phyloP scores from a whole-genome alignment of 2,329 filamentous ascomycete genomes.

The Thelonectria olida region DNA sequence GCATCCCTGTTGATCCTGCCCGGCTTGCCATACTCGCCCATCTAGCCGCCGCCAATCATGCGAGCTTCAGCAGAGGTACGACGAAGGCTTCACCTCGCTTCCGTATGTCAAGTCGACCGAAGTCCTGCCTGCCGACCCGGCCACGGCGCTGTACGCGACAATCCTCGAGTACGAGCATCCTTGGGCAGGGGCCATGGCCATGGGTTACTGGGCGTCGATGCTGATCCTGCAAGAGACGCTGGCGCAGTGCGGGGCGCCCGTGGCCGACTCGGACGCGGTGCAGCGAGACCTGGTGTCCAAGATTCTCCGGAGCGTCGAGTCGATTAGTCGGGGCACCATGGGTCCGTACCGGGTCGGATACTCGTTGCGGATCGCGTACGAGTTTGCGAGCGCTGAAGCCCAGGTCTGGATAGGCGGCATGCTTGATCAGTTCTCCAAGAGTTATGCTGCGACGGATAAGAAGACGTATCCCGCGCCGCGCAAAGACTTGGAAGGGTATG shows the following conservation, averaged over 20 bases:
- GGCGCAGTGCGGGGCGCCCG: slow-evolving; percentile 43
- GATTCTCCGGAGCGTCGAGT: slow-evolving; percentile 51
- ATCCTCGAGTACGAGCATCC: slow-evolving; percentile 44
- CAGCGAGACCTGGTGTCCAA: slow-evolving; percentile 41
- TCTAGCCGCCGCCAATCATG: slow-evolving; percentile 40
- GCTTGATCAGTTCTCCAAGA: slow-evolving; percentile 43
- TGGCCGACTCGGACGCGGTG: slow-evolving; percentile 34
- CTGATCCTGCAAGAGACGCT: slow-evolving; percentile 52
- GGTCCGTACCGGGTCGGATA: slow-evolving; percentile 50
- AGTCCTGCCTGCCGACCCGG: slow-evolving; percentile 40
- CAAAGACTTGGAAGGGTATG: slow-evolving; percentile 29
- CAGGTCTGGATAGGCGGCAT: slow-evolving; percentile 47
- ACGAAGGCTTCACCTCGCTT: slow-evolving; percentile 35
- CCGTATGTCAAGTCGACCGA: slow-evolving; percentile 38
- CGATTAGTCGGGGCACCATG: slow-evolving; percentile 47
- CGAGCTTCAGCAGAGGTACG: slow-evolving; percentile 47
- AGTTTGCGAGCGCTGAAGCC: slow-evolving; percentile 46
- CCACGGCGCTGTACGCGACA: slow-evolving; percentile 43
- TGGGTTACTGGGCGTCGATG: slow-evolving; percentile 51
- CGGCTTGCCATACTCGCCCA: slow-evolving; percentile 42
- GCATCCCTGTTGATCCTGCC: slow-evolving; percentile 40
- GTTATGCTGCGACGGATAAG: slow-evolving; percentile 46
- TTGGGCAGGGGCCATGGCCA: slow-evolving; percentile 48
- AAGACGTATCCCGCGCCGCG: slow-evolving; percentile 39
- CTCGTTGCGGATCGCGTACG: slow-evolving; percentile 50